Conservation (phyloP, 192 early-diverging fungal species). For the Coemansia interrupta region DNA sequence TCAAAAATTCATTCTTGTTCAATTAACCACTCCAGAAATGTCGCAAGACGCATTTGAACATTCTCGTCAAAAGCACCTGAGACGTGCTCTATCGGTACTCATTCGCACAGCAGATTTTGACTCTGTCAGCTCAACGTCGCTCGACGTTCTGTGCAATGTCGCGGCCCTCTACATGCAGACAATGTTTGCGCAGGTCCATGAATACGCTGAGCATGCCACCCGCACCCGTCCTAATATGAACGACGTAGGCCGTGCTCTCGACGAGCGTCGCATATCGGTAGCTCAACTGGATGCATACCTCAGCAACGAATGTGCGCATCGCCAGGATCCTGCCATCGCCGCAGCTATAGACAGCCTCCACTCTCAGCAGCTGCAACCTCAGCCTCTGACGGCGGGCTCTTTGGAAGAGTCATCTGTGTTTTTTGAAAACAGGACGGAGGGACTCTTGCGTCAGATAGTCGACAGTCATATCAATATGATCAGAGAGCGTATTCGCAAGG, state of each 20-base stretch:
- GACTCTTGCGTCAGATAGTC: constrained; percentile 29
- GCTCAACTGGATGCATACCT: constrained; percentile 34
- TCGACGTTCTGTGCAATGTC: constrained; percentile 39
- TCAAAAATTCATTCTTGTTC: not conserved
- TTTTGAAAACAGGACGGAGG: constrained; percentile 32
- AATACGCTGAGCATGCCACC: constrained; percentile 50
- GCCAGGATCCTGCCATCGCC: constrained; percentile 11
- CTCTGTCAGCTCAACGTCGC: constrained; percentile 22
- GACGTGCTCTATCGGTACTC: constrained; percentile 36
- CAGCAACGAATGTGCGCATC: constrained; percentile 8
- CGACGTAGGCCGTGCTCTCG: constrained; percentile 45
- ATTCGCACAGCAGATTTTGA: constrained; percentile 34
- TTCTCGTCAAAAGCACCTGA: constrained; percentile 31
- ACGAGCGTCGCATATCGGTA: constrained; percentile 34
- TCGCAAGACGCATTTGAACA: constrained; percentile 13
- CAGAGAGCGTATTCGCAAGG: constrained; percentile 15
- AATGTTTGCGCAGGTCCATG: constrained; percentile 48
- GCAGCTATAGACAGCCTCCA: constrained; percentile 18
- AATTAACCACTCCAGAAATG: constrained; percentile 11
- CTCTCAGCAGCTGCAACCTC: constrained; percentile 6
- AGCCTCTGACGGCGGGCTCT: not conserved
- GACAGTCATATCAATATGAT: constrained; percentile 11
- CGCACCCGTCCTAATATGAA: constrained; percentile 53
- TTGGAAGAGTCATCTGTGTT: constrained; percentile 17
- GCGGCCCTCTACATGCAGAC: constrained; percentile 45